phyloP scores from a whole-genome alignment of 2,329 filamentous ascomycete species.

The Escovopsis sp. region DNA sequence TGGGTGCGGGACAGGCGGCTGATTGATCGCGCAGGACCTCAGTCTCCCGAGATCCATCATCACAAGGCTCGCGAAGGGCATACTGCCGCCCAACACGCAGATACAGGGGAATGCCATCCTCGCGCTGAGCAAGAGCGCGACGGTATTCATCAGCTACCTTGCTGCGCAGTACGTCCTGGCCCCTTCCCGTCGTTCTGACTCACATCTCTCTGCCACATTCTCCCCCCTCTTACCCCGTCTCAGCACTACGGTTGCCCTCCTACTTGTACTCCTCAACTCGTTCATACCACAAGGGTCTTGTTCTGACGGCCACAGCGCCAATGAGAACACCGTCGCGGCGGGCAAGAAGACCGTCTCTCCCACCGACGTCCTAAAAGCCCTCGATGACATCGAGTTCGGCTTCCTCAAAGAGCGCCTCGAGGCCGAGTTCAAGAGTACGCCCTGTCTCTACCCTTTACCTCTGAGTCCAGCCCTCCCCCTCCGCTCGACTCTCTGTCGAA shows the following conservation, averaged over 20 bases:
- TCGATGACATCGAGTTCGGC: slow-evolving; percentile 64
- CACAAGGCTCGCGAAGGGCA: slow-evolving; percentile 63
- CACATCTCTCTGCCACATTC: too few relatives aligned
- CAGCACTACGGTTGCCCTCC: background rate
- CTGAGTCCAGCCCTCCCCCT: background rate
- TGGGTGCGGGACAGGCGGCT: too few relatives aligned
- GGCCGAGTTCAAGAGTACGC: slow-evolving; percentile 60
- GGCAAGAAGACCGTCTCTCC: slow-evolving; percentile 68
- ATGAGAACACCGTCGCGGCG: slow-evolving; percentile 49
- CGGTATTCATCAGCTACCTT: slow-evolving; percentile 70
- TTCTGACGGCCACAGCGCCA: slow-evolving; percentile 38
- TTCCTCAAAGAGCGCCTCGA: slow-evolving; percentile 55
- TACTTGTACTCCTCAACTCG: background rate
- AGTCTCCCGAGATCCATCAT: slow-evolving; percentile 69
- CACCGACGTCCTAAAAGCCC: slow-evolving; percentile 58
- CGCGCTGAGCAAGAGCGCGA: slow-evolving; percentile 67
- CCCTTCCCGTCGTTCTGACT: background rate
- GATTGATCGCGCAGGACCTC: slow-evolving; percentile 40
- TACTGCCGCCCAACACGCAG: slow-evolving; percentile 65
- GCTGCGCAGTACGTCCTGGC: slow-evolving; percentile 47
- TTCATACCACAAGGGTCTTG: background rate
- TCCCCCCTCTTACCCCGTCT: background rate
- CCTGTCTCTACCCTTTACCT: too few relatives aligned
- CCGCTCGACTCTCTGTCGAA: too few relatives aligned
- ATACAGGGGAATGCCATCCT: slow-evolving; percentile 70